A percentile compares a stretch with the other conserved stretches of the same genome.
Conservation (phyloP, 768 basidiomycete species). For the Tylopilus balloui region DNA sequence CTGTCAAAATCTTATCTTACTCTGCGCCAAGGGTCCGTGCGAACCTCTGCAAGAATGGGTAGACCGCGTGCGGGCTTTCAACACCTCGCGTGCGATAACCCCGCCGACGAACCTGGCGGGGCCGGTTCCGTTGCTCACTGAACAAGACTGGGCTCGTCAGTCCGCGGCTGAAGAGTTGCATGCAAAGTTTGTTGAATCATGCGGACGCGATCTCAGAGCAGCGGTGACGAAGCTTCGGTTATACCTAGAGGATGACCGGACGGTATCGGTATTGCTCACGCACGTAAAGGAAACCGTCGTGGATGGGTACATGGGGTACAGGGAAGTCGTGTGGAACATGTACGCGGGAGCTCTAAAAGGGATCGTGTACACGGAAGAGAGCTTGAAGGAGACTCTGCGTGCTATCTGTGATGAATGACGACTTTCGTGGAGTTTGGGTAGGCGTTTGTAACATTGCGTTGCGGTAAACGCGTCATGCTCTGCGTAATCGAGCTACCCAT, state of each 20-base stretch:
- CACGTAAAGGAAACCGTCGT: constrained; percentile 74
- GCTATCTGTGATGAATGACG: constrained; percentile 31
- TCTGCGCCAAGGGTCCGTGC: constrained; percentile 54
- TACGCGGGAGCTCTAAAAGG: constrained; percentile 36
- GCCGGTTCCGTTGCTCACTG: constrained; percentile 26
- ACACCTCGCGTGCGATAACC: constrained; percentile 18
- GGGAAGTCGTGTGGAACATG: constrained; percentile 55
- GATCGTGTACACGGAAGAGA: constrained; percentile 32
- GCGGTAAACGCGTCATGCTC: not conserved
- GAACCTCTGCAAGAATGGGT: constrained; percentile 62
- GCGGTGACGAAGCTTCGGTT: constrained; percentile 57
- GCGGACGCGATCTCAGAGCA: constrained; percentile 52
- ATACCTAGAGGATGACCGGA: constrained; percentile 79
- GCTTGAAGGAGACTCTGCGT: constrained; percentile 38
- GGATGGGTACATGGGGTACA: constrained; percentile 70
- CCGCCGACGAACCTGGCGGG: constrained; percentile 14
- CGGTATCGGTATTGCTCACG: constrained; percentile 70
- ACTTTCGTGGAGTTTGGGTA: too few relatives aligned
- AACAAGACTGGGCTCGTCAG: constrained; percentile 50
- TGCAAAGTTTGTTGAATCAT: constrained; percentile 48
- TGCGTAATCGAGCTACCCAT: not conserved
- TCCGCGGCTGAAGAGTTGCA: constrained; percentile 47
- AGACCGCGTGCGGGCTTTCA: constrained; percentile 42
- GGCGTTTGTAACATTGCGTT: not conserved
- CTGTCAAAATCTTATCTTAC: constrained; percentile 79